Percentiles rank a stretch among this genome's conserved stretches.
These are phyloP conservation scores for Capronia americana DNA, from an alignment of 2,329 filamentous ascomycete species.

Conservation along the genomic window DNA sequence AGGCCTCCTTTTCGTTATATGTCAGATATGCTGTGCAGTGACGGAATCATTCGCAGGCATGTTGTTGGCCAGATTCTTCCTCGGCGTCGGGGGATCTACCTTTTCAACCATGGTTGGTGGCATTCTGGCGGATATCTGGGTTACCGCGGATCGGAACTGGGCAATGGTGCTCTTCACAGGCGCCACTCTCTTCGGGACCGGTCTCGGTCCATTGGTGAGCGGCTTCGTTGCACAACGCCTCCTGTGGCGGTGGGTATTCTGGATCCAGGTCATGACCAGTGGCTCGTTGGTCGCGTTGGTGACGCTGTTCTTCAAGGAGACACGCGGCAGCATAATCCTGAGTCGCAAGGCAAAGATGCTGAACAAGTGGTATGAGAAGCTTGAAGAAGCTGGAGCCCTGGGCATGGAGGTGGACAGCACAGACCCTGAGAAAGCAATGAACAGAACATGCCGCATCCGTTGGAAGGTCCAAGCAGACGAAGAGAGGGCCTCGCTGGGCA, in stretches of 20 bases:
- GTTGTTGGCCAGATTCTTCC: slow-evolving; percentile 72
- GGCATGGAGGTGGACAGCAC: slow-evolving; percentile 56
- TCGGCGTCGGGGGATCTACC: slow-evolving; percentile 70
- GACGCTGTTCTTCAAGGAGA: slow-evolving; percentile 77
- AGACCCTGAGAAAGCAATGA: slow-evolving; percentile 62
- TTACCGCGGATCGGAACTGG: slow-evolving; percentile 77
- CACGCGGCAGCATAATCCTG: slow-evolving; percentile 78
- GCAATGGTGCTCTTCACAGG: slow-evolving; percentile 90
- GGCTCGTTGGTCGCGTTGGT: slow-evolving; percentile 69
- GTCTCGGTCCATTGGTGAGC: slow-evolving; percentile 75
- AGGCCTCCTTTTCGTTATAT: slow-evolving; percentile 72
- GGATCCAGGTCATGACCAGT: slow-evolving; percentile 77
- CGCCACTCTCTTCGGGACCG: slow-evolving; percentile 77
- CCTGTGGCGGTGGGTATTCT: slow-evolving; percentile 87
- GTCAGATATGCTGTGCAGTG: slow-evolving; percentile 73
- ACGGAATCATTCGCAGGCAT: slow-evolving; percentile 74
- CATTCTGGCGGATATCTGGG: slow-evolving; percentile 85
- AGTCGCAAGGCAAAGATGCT: slow-evolving; percentile 74
- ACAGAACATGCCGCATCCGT: slow-evolving; percentile 40
- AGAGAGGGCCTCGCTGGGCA: slow-evolving; percentile 32
- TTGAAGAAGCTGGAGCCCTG: slow-evolving; percentile 70
- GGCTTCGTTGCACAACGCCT: slow-evolving; percentile 71
- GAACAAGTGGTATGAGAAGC: slow-evolving; percentile 78
- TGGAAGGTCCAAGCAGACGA: slow-evolving; percentile 38
- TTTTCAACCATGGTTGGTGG: slow-evolving; percentile 94